phyloP scores from a whole-genome alignment of 225 moss, liverwort and hornwort species.

The Pleurozium schreberi region DNA sequence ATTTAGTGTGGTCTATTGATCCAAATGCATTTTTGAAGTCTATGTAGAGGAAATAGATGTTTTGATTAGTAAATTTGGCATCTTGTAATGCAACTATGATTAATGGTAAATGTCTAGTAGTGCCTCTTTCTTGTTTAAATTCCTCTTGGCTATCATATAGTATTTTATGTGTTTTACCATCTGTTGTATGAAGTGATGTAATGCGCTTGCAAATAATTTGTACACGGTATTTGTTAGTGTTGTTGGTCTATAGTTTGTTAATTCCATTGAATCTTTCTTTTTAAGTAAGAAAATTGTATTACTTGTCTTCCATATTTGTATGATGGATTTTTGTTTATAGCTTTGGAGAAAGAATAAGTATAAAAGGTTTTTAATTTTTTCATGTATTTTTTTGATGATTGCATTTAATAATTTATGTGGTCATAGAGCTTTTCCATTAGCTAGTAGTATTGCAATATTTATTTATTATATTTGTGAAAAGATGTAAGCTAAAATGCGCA shows the following conservation, averaged over 20 bases:
- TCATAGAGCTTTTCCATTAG: not conserved
- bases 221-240: not conserved
- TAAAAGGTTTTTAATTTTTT: not conserved
- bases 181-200: not conserved
- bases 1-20: too few species aligned
- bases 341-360: not conserved
- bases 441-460: not conserved
- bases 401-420: not conserved
- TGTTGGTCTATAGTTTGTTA: not conserved
- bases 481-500: not conserved
- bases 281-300: too few species aligned
- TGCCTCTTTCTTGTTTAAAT: not conserved
- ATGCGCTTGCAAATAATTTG: not conserved
- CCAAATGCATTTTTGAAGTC: not conserved
- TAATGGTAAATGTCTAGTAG: not conserved
- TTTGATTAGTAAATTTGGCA: not conserved
- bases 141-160: not conserved
- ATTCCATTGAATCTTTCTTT: not conserved
- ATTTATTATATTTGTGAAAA: not conserved
- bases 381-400: fast-evolving
- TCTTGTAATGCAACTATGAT: not conserved
- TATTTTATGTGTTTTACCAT: not conserved
- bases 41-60: not conserved
- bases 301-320: too few species aligned
- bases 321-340: not conserved